A percentile compares a stretch with the other conserved stretches of the same genome.
phyloP scores from a whole-genome alignment of 768 basidiomycete species.

The Pleurotus giganteus region DNA sequence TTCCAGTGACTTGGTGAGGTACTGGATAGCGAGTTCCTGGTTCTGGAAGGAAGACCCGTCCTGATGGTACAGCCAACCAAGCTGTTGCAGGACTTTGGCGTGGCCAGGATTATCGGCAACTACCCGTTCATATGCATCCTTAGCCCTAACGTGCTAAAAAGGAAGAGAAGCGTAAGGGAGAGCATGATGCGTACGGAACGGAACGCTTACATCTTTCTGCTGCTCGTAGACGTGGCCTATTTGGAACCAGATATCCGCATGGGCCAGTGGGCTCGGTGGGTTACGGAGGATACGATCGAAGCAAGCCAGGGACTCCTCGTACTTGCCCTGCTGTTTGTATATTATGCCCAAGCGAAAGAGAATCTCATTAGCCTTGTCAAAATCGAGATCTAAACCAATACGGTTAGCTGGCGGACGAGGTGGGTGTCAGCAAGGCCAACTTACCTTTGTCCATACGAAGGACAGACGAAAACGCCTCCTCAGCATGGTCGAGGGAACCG shows the following conservation, averaged over 20 bases:
- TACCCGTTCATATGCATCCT: constrained; percentile 95
- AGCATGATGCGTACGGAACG: constrained; percentile 1
- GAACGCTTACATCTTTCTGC: constrained; percentile 80
- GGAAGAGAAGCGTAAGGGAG: constrained; percentile 14
- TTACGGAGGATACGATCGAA: constrained; percentile 96
- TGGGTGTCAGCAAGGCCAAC: constrained; percentile 22
- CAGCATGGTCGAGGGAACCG: constrained; percentile 96
- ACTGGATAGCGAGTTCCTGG: constrained; percentile 90
- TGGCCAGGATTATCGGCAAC: constrained; percentile 91
- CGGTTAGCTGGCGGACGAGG: constrained; percentile 15
- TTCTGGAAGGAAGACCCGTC: constrained; percentile 94
- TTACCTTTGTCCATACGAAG: constrained; percentile 95
- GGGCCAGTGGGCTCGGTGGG: constrained; percentile 92
- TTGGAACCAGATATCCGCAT: constrained; percentile 99
- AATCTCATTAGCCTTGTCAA: constrained; percentile 98
- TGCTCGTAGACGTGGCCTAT: constrained; percentile 99
- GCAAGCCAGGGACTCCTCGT: constrained; percentile 81
- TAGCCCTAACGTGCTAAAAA: constrained; percentile 78
- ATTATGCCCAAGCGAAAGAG: constrained; percentile 98
- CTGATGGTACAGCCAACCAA: constrained; percentile 98
- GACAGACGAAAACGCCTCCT: constrained; percentile 96
- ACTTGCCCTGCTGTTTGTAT: constrained; percentile 98
- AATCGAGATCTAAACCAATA: constrained; percentile 60
- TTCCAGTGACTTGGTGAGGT: constrained; percentile 93
- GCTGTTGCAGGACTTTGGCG: constrained; percentile 95